Conservation (phyloP, 768 basidiomycete species). For the Collybia sp. region DNA sequence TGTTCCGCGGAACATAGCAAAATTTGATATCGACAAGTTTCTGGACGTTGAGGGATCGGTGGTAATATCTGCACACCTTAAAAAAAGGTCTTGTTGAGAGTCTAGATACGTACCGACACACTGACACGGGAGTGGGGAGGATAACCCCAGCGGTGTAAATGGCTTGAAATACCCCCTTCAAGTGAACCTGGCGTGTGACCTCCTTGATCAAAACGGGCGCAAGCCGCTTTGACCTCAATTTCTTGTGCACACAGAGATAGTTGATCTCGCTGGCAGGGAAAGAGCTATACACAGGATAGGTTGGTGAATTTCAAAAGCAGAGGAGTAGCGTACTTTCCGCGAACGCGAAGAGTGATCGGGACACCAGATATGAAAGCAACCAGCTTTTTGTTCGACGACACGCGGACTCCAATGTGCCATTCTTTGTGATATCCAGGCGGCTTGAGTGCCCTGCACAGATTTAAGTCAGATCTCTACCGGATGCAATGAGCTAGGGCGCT, state of each 20-base stretch:
- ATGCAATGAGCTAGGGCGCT: slow-evolving; percentile 7
- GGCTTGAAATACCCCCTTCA: slow-evolving; percentile 91
- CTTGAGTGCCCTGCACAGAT: slow-evolving; percentile 71
- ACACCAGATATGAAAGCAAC: slow-evolving; percentile 97
- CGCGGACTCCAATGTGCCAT: slow-evolving; percentile 96
- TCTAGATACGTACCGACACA: slow-evolving; percentile 57
- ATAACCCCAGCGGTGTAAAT: slow-evolving; percentile 95
- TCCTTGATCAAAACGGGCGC: slow-evolving; percentile 98
- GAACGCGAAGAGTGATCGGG: slow-evolving; percentile 81
- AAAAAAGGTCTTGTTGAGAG: slow-evolving; percentile 1
- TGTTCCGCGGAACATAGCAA: slow-evolving; percentile 78
- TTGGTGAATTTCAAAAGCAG: not conserved
- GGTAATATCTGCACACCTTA: slow-evolving; percentile 64
- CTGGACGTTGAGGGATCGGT: slow-evolving; percentile 85
- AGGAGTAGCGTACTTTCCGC: slow-evolving; percentile 58
- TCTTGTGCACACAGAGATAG: slow-evolving; percentile 97
- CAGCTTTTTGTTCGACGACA: slow-evolving; percentile 84
- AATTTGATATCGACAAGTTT: slow-evolving; percentile 92
- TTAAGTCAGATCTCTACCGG: slow-evolving; percentile 2
- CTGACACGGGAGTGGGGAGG: slow-evolving; percentile 88
- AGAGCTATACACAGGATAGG: slow-evolving; percentile 11
- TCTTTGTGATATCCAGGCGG: slow-evolving; percentile 91
- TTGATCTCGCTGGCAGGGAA: slow-evolving; percentile 89
- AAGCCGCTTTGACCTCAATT: slow-evolving; percentile 89
- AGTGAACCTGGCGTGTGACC: slow-evolving; percentile 87